Base-by-base conservation (phyloP, 2,329 filamentous ascomycete genomes). In the Aciculosporium take region DNA sequence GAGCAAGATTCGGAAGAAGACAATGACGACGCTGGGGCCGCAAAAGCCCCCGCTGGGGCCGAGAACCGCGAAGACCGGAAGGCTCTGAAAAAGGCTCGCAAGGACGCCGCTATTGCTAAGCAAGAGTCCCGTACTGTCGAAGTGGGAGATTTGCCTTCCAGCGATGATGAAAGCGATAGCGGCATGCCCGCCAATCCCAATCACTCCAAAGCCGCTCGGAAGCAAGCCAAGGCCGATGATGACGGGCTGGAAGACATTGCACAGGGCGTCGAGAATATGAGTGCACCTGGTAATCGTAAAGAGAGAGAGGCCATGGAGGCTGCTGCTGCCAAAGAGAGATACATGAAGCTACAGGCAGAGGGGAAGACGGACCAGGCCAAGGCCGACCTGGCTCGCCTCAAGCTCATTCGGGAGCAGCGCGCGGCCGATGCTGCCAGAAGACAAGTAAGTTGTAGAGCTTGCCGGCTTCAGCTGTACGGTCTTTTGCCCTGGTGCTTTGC, bases 351-450 rank as follows among this genome's bases (percentile, higher is more conserved):
- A 53, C 89, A 95, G 56, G 84, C 87, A 43, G 83, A 87, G 56
- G 89, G 89, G 55, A 96, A 96, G 77, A 96, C 91, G 34, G 91
- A 98, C 46, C 84, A 95, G 70, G 88, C 89, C 37, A 82, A 85
- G 59, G 81, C 84, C 5, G 91, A 98, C 63, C 57, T 96, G 51
- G 89, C 86, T 45, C 76, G 91, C 42, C 65, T 98, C 55, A 78
- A 70, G 60, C 58, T 89, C 45, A 86, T 98, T 50, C 77, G 80
- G 37, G 85, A 94, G 71, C 82, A 86, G 66, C 76, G 91, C 48
- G 88, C 84, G 54, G 80, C 81, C 17, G 89, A 94, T 55, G 77
- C 84, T 40, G 83, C 79, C 24, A 70, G 86, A 53, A 88, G 89
- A 70, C 76, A 84, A 67, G 89, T 76, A 75, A 48, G 52, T 23